Percentiles rank a stretch among this genome's conserved stretches.
phyloP scores from a whole-genome alignment of 1,139 yeast species.

The Blastobotrys ciferrii region DNA sequence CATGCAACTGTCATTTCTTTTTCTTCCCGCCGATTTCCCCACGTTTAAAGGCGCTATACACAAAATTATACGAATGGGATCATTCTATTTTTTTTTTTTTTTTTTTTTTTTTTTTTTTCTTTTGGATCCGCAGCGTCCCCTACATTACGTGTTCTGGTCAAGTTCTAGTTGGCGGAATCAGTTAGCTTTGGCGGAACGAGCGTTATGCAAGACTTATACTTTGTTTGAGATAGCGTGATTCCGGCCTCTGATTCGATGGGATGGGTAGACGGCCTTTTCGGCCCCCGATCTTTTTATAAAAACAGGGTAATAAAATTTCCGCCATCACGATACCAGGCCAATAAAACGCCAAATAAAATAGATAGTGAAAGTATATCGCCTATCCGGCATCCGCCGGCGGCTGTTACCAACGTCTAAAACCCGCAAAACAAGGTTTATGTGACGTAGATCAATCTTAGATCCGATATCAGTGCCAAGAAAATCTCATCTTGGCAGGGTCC shows the following conservation, averaged over 20 bases:
- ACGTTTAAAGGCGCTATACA: too few relatives aligned
- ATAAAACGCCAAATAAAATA: background rate
- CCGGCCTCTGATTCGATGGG: background rate
- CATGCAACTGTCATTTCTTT: background rate
- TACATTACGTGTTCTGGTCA: too few relatives aligned
- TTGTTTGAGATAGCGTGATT: background rate
- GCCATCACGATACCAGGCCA: too few relatives aligned
- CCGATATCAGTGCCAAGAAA: background rate
- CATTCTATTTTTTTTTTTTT: too few relatives aligned
- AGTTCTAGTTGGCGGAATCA: too few relatives aligned
- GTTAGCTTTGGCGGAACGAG: too few relatives aligned
- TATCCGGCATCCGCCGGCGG: background rate
- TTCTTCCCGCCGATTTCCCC: background rate
- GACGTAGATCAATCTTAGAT: background rate
- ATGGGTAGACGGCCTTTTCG: background rate
- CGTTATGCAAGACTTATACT: background rate
- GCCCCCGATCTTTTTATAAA: background rate
- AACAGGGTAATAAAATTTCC: too few relatives aligned
- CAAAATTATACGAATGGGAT: too few relatives aligned
- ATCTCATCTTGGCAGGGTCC: background rate
- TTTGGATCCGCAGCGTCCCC: background rate
- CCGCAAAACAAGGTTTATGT: background rate
- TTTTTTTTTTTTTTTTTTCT: too few relatives aligned
- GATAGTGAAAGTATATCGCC: background rate
- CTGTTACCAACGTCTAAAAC: background rate